Conservation (phyloP, 2,329 filamentous ascomycete genomes). For the Trichoderma simmonsii region DNA sequence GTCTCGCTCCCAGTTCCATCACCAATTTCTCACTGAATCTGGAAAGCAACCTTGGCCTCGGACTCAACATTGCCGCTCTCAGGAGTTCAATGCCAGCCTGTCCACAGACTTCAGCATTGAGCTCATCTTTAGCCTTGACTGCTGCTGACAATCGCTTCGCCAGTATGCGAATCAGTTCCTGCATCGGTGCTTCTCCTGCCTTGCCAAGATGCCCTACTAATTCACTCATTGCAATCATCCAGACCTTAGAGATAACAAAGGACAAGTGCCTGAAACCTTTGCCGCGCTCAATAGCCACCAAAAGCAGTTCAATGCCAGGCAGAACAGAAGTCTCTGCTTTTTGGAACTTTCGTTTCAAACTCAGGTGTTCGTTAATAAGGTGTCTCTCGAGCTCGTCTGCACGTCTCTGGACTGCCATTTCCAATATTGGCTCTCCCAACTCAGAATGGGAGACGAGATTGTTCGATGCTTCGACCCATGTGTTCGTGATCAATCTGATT, state of each 20-base stretch:
- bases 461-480: not conserved
- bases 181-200: not conserved
- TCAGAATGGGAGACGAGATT: not conserved
- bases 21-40: not conserved
- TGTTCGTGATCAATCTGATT: not conserved
- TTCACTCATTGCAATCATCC: not conserved
- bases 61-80: not conserved
- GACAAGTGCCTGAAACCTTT: not conserved
- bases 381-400: not conserved
- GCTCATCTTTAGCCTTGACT: not conserved
- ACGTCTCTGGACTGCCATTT: not conserved
- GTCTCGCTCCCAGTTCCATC: not conserved
- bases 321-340: not conserved
- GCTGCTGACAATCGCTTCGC: not conserved
- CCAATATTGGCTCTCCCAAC: not conserved
- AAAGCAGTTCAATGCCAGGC: not conserved
- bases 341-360: not conserved
- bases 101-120: not conserved
- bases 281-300: not conserved
- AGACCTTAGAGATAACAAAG: conserved; percentile 1
- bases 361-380: not conserved
- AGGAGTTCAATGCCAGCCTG: not conserved
- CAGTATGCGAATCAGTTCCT: not conserved
- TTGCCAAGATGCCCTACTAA: not conserved
- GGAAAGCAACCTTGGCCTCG: not conserved